phyloP scores from a whole-genome alignment of 306 rosid genomes.

The Dryas octopetala region DNA sequence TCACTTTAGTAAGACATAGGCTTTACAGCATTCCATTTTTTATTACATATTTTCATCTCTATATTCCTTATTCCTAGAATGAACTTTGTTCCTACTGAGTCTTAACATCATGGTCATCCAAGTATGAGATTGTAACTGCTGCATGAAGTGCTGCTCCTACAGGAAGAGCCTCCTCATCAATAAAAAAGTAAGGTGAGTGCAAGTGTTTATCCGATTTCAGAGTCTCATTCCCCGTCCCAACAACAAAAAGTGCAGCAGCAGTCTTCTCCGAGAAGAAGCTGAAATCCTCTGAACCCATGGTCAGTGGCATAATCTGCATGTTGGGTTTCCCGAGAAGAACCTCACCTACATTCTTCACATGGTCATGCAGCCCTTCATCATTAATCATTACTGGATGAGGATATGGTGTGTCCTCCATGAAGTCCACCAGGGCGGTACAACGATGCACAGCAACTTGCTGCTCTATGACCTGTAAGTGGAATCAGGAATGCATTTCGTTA shows the following conservation, averaged over 20 bases:
- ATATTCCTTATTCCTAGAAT: not conserved
- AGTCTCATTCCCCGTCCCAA: conserved; percentile 40
- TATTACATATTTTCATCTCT: not conserved
- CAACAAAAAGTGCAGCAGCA: conserved; percentile 33
- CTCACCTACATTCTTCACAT: conserved; percentile 44
- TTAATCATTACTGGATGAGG: conserved; percentile 48
- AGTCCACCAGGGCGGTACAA: conserved; percentile 45
- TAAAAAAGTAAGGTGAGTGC: conserved; percentile 48
- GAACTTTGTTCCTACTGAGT: not conserved
- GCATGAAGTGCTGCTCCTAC: conserved; percentile 55
- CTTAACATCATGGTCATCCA: conserved; percentile 24
- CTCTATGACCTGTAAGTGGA: conserved; percentile 34
- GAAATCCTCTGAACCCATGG: conserved; percentile 55
- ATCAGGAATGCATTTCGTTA: not conserved
- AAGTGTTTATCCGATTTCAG: conserved; percentile 26
- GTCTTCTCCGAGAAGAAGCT: conserved; percentile 46
- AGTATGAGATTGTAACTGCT: conserved; percentile 46
- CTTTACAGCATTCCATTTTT: not conserved
- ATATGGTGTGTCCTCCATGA: conserved; percentile 42
- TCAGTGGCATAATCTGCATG: conserved; percentile 37
- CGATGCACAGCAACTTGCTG: conserved; percentile 39
- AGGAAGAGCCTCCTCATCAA: conserved; percentile 53
- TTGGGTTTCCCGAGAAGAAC: conserved; percentile 42
- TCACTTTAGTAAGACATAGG: no score
- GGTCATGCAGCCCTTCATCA: conserved; percentile 40